These are phyloP conservation scores for Eucalyptus camaldulensis DNA, from an alignment of 345 rosid genomes.

Conservation along the genomic window DNA sequence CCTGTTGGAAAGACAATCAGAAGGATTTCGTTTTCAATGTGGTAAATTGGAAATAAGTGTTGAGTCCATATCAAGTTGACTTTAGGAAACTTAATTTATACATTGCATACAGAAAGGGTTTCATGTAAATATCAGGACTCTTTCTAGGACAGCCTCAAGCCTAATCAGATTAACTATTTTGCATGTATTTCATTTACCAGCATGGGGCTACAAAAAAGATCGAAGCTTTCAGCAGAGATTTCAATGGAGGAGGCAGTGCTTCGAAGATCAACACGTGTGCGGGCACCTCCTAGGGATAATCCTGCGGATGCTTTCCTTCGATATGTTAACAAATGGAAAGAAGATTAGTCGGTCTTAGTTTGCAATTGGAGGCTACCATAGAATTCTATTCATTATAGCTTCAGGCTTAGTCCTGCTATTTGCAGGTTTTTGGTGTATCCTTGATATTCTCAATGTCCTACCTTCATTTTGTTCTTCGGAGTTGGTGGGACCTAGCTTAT, in stretches of 20 bases:
- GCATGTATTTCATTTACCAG: constrained; percentile 13
- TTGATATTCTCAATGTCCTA: neutral
- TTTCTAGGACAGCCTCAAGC: neutral
- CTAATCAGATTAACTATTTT: neutral
- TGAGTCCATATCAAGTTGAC: neutral
- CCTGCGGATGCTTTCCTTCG: constrained; percentile 66
- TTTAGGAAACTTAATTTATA: neutral
- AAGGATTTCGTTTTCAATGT: neutral
- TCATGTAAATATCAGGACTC: neutral
- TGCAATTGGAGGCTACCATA: neutral
- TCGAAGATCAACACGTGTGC: constrained; percentile 82
- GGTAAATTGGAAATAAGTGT: neutral
- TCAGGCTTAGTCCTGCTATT: neutral
- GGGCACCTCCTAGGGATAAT: constrained; percentile 74
- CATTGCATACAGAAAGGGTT: neutral
- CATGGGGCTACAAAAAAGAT: constrained; percentile 50
- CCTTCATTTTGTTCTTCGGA: neutral
- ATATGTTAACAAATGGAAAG: constrained; percentile 93
- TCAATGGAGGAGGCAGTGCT: constrained; percentile 76
- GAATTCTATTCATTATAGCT: neutral
- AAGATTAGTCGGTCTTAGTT: constrained; percentile 22
- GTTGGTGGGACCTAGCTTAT: neutral
- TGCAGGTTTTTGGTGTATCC: neutral
- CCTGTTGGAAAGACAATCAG: neutral
- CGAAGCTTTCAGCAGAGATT: constrained; percentile 45